Evolutionary conservation across 306 rosid genomes (phyloP).

Genomic region (Trichosanthes truncata): DNA sequence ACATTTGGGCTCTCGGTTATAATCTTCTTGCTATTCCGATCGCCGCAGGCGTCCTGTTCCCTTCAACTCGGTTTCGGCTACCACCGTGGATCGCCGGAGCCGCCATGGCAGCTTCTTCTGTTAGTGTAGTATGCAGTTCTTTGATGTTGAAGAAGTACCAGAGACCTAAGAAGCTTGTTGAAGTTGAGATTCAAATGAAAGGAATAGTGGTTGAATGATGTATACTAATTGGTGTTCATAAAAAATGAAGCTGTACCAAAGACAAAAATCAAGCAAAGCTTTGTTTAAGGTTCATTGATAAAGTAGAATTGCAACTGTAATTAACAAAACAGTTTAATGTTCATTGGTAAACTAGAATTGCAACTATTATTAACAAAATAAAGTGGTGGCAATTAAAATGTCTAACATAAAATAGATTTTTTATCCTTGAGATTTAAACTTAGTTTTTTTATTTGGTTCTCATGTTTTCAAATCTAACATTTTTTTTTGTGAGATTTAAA

Average conservation of each 20-base stretch:
- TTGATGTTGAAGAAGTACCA: constrained; percentile 52
- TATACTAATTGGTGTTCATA: not conserved
- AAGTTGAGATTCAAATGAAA: constrained; percentile 27
- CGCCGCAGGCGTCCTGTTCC: constrained; percentile 60
- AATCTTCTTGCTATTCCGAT: constrained; percentile 70
- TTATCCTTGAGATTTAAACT: too few relatives aligned
- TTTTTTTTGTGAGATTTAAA: too few relatives aligned
- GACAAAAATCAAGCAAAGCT: not conserved
- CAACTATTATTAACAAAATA: not conserved
- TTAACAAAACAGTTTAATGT: not conserved
- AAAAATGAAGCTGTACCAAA: not conserved
- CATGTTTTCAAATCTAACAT: too few relatives aligned
- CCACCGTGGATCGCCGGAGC: constrained; percentile 98
- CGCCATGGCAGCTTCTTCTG: constrained; percentile 91
- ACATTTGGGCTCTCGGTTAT: constrained; percentile 74
- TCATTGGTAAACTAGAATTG: not conserved
- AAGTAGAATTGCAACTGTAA: not conserved
- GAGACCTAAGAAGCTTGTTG: constrained; percentile 50
- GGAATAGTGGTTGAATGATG: constrained; percentile 32
- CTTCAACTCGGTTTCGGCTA: constrained; percentile 46
- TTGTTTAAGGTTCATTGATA: not conserved
- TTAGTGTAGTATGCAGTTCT: constrained; percentile 81
- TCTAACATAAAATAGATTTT: too few relatives aligned
- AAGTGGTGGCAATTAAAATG: not conserved
- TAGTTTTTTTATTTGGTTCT: too few relatives aligned